Conservation (phyloP, 345 rosid genomes). For the Pistacia integerrima region DNA sequence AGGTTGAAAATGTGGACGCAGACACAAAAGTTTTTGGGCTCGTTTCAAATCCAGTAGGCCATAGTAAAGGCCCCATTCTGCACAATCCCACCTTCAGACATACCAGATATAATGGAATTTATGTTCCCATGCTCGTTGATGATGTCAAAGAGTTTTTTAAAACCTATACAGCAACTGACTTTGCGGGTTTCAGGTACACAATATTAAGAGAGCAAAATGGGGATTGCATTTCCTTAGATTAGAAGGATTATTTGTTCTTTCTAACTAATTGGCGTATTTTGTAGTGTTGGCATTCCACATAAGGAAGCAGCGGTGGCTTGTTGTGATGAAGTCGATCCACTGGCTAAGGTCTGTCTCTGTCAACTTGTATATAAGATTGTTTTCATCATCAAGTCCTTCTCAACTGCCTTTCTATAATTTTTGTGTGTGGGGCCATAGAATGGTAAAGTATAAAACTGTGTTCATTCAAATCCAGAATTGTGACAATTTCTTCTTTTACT, state of each 20-base stretch:
- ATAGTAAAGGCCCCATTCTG: slow-evolving; percentile 37
- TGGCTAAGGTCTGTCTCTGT: slow-evolving; percentile 39
- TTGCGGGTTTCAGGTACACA: slow-evolving; percentile 37
- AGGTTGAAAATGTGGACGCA: slow-evolving; percentile 26
- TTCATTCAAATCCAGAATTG: neutral
- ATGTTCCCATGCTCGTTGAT: slow-evolving; percentile 39
- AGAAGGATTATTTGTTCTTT: neutral
- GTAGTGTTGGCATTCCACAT: slow-evolving; percentile 48
- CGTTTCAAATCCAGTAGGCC: slow-evolving; percentile 38
- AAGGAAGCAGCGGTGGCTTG: slow-evolving; percentile 47
- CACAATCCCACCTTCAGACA: slow-evolving; percentile 36
- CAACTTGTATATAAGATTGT: too few relatives aligned
- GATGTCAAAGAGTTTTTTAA: slow-evolving; percentile 32
- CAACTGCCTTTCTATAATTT: too few relatives aligned
- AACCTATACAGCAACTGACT: slow-evolving; percentile 28
- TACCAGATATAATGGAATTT: slow-evolving; percentile 31
- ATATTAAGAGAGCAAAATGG: neutral
- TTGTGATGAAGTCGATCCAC: slow-evolving; percentile 50
- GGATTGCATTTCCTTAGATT: neutral
- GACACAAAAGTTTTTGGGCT: slow-evolving; percentile 37
- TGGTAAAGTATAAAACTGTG: too few relatives aligned
- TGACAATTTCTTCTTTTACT: too few relatives aligned
- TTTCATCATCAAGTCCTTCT: too few relatives aligned
- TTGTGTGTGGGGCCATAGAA: too few relatives aligned
- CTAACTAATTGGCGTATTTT: neutral